A percentile compares a stretch with the other conserved stretches of the same genome.
Evolutionary conservation across 2,329 filamentous ascomycete species (phyloP).

Genomic region (Cyclaneusma minus): DNA sequence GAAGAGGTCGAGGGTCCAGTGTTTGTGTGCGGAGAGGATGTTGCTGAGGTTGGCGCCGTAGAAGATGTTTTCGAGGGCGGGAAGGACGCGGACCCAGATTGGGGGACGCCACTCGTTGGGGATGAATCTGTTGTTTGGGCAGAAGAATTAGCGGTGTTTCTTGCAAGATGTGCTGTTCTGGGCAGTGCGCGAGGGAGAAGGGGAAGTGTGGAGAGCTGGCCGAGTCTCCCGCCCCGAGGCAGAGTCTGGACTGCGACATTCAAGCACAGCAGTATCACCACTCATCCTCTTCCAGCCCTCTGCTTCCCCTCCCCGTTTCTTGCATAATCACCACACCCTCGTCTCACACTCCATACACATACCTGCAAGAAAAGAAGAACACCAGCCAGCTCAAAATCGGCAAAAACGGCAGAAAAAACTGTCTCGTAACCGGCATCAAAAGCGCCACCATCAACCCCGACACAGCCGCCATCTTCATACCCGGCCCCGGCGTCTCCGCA

Average conservation of each 20-base stretch:
- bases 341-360: too few relatives aligned
- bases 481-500: constrained; percentile 61
- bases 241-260: too few relatives aligned
- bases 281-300: too few relatives aligned
- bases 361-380: constrained; percentile 89
- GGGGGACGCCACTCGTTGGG: constrained; percentile 75
- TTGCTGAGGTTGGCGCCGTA: constrained; percentile 95
- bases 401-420: constrained; percentile 81
- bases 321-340: constrained; percentile 4
- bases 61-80: constrained; percentile 87
- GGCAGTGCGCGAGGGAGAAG: constrained; percentile 5
- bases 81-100: constrained; percentile 90
- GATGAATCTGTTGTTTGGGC: constrained; percentile 62
- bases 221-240: too few relatives aligned
- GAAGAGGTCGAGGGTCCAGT: constrained; percentile 67
- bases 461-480: constrained; percentile 61
- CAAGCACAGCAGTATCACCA: too few relatives aligned
- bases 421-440: constrained; percentile 68
- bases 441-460: constrained; percentile 53
- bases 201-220: constrained; percentile 7
- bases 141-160: neutral
- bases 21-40: constrained; percentile 81
- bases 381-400: constrained; percentile 77
- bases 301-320: neutral
- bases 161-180: constrained; percentile 4